Conservation (phyloP, 2,329 filamentous ascomycete species). For the Claviceps paspali region DNA sequence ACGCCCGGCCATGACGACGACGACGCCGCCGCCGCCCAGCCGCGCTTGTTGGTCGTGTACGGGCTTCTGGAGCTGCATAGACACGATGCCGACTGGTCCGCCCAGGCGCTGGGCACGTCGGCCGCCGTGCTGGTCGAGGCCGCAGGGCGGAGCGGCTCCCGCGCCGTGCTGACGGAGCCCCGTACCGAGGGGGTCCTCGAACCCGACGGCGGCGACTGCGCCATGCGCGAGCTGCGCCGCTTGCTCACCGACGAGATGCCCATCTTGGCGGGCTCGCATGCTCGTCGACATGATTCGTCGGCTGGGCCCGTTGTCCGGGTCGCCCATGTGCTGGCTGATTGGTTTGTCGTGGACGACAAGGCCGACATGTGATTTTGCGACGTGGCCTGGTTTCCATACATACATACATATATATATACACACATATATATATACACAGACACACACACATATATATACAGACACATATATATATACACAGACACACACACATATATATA, state of each 20-base stretch:
- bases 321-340: slow-evolving; percentile 41
- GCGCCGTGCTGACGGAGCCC: slow-evolving; percentile 33
- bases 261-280: slow-evolving; percentile 43
- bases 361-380: too few species aligned
- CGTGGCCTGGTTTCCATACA: too few species aligned
- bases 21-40: slow-evolving; percentile 18
- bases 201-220: slow-evolving; percentile 13
- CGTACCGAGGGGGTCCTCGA: slow-evolving; percentile 12
- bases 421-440: too few species aligned
- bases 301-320: slow-evolving; percentile 39
- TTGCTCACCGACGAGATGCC: slow-evolving; percentile 40
- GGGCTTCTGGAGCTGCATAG: slow-evolving; percentile 51
- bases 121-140: slow-evolving; percentile 49
- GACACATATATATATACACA: too few species aligned
- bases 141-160: slow-evolving; percentile 29
- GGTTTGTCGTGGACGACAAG: slow-evolving; percentile 40
- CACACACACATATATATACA: too few species aligned
- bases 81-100: slow-evolving; percentile 53
- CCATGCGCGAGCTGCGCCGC: slow-evolving; percentile 1
- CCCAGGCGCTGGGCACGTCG: slow-evolving; percentile 52
- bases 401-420: too few species aligned
- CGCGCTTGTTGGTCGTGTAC: slow-evolving; percentile 43
- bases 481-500: too few species aligned
- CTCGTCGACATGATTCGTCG: slow-evolving; percentile 29
- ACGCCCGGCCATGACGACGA: slow-evolving; percentile 20